Conservation (phyloP, 164 flowering plant genomes). For the Magnolia changhungtana region DNA sequence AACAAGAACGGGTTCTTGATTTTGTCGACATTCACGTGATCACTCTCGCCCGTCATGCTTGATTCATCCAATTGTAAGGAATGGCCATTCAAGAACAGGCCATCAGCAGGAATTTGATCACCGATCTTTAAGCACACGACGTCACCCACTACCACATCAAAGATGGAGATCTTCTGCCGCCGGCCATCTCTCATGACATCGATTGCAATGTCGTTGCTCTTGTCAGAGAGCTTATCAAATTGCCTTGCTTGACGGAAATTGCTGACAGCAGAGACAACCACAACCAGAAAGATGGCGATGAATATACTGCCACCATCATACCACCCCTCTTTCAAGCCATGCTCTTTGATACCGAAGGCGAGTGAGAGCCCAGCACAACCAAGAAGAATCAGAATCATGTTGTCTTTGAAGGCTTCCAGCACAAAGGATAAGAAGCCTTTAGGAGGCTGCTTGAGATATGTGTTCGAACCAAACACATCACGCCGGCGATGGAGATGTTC, state of each 20-base stretch:
- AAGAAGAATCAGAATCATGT: constrained; percentile 38
- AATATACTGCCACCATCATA: constrained; percentile 50
- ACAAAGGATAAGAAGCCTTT: constrained; percentile 35
- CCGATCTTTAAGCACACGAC: constrained; percentile 40
- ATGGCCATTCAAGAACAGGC: constrained; percentile 42
- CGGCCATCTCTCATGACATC: constrained; percentile 42
- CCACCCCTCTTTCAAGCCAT: constrained; percentile 44
- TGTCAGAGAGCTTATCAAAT: constrained; percentile 28
- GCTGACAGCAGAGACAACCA: constrained; percentile 35
- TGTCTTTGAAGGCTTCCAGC: constrained; percentile 44
- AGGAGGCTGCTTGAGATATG: constrained; percentile 28
- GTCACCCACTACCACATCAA: constrained; percentile 48
- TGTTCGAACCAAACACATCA: constrained; percentile 41
- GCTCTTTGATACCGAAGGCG: constrained; percentile 41
- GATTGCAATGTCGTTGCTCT: constrained; percentile 30
- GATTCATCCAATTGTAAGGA: constrained; percentile 46
- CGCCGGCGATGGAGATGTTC: constrained; percentile 22
- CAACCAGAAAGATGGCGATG: constrained; percentile 39
- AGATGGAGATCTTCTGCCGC: constrained; percentile 31
- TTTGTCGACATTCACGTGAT: constrained; percentile 25
- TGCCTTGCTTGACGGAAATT: constrained; percentile 37
- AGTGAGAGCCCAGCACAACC: constrained; percentile 40
- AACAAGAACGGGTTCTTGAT: constrained; percentile 27
- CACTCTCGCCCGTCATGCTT: constrained; percentile 47
- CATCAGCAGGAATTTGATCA: constrained; percentile 56